phyloP scores from a whole-genome alignment of 148 eudicot species.

The Oxyria digyna region DNA sequence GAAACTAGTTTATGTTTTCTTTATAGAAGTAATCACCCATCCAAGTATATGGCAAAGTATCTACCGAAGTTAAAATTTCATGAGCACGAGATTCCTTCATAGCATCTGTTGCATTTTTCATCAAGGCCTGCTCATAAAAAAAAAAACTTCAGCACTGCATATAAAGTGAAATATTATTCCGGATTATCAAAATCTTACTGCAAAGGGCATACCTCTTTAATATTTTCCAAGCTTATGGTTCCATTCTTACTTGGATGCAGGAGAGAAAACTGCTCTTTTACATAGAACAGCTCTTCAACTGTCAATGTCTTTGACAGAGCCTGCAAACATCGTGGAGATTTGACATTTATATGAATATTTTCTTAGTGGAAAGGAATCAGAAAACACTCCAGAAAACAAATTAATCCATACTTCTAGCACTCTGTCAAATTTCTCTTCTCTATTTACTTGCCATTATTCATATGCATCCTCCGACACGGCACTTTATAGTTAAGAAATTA shows the following conservation, averaged over 20 bases:
- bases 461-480: neutral
- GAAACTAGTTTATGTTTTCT: neutral
- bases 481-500: neutral
- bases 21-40: neutral
- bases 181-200: neutral
- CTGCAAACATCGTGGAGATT: slow-evolving; percentile 24
- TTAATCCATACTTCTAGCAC: neutral
- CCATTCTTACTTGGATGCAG: slow-evolving; percentile 79
- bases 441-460: neutral
- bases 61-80: slow-evolving; percentile 73
- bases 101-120: slow-evolving; percentile 77
- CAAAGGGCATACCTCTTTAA: slow-evolving; percentile 54
- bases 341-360: neutral
- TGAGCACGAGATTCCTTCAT: slow-evolving; percentile 88
- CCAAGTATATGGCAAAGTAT: slow-evolving; percentile 10
- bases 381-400: neutral
- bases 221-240: slow-evolving; percentile 71
- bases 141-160: slow-evolving; percentile 2
- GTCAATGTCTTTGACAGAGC: slow-evolving; percentile 87
- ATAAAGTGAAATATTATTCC: neutral
- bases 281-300: slow-evolving; percentile 63
- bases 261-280: slow-evolving; percentile 72
- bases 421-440: neutral
- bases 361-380: neutral
- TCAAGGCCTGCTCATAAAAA: slow-evolving; percentile 55